These are phyloP conservation scores for Podaxis sp. DNA, from an alignment of 768 basidiomycete species.

Conservation along the genomic window DNA sequence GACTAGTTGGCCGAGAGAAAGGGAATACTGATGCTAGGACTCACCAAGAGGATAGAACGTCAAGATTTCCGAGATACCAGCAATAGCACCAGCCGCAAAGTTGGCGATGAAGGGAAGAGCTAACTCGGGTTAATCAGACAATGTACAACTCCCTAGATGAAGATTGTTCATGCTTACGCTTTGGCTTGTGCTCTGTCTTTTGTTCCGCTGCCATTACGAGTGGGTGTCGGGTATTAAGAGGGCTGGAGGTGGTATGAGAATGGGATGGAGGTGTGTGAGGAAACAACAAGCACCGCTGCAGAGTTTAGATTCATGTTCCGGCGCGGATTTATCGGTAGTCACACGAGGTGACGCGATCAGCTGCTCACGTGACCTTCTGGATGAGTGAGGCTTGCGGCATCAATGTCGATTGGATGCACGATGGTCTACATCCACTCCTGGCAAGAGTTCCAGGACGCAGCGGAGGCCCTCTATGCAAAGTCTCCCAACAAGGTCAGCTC, in stretches of 20 bases:
- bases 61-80: conserved; percentile 81
- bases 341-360: neutral
- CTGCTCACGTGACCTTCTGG: conserved; percentile 17
- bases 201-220: conserved; percentile 4
- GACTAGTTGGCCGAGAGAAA: neutral
- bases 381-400: conserved; percentile 17
- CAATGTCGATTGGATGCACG: conserved; percentile 39
- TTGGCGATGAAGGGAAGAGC: conserved; percentile 86
- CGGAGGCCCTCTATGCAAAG: conserved; percentile 78
- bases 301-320: conserved; percentile 1
- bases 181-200: conserved; percentile 27
- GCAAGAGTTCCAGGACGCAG: conserved; percentile 89
- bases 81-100: conserved; percentile 94
- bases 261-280: neutral
- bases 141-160: neutral
- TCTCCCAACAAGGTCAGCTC: conserved; percentile 71
- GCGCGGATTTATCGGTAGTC: conserved; percentile 9
- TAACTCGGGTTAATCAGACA: conserved; percentile 25
- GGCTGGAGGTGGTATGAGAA: conserved; percentile 5
- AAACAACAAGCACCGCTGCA: neutral
- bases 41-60: conserved; percentile 89
- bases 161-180: conserved; percentile 21
- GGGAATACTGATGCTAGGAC: conserved; percentile 22
- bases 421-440: conserved; percentile 91
- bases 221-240: conserved; percentile 6